Base-by-base conservation (phyloP, 768 basidiomycete genomes). In the Amanita pallidorosea region DNA sequence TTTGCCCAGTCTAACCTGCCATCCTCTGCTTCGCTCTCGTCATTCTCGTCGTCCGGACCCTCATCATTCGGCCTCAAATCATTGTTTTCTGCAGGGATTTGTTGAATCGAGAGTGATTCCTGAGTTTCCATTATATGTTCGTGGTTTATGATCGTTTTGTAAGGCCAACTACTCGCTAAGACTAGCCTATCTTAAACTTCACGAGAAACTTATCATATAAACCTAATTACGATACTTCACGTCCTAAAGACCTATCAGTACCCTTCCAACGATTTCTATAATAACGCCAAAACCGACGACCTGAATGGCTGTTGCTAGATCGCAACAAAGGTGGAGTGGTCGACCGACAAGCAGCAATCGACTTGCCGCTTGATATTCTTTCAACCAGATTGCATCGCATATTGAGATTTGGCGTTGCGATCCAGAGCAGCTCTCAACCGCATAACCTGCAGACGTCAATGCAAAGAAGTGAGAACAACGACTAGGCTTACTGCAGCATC, bases 1-100 rank as follows among this genome's bases (percentile, higher is more conserved):
- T 81, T 89, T 18, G 86, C 81, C 88, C 88, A 91, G 57, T 91
- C 88, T 15, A 79, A 72, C 17, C 77, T 81, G 18, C 75, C 79
- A 51, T 90, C 88, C 55, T 87, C 87, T 18, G 76, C 85, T 2
- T 79, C 83, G 11, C 31, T 31, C 0, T 82, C 83, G 5, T 70
- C 76, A 37, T 70, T 64, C 13, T 72, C 72, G 25, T 77, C 75
- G 25, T 72, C 72, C 34, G 64, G 62, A 7, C 23, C 31, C 7
- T 8, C 33, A 13, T 12, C 38, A 20, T 6, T 8, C 6, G 38
- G 38, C 9, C 4, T 11, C 38, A 5, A 8, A 20, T 40, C 20
- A 18, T 40, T 20, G 17, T 6, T 40, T 11, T 40, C 38, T 11
- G 11, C 18, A 38, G 18, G 7, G 9, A 17, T n/a, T 17, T 38